A percentile compares a stretch with the other conserved stretches of the same genome.
These are phyloP conservation scores for Clonostachys chloroleuca DNA, from an alignment of 2,329 filamentous ascomycete genomes.

Conservation along the genomic window DNA sequence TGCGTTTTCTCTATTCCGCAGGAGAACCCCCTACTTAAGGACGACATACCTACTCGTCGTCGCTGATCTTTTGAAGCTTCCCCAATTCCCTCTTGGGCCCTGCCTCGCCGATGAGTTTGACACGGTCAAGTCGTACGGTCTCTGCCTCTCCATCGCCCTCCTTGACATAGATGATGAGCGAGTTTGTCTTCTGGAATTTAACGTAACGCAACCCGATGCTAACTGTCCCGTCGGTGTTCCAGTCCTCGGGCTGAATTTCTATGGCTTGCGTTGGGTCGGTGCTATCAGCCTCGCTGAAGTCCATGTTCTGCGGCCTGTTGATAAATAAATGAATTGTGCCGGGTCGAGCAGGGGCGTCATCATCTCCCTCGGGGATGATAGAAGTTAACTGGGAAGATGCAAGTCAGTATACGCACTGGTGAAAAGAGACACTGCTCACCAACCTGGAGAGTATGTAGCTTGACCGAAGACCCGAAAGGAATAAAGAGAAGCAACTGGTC, in stretches of 20 bases:
- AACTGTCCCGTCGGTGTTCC: constrained; percentile 75
- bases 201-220: constrained; percentile 78
- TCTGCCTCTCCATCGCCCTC: constrained; percentile 81
- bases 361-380: constrained; percentile 63
- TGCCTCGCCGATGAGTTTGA: constrained; percentile 79
- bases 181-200: constrained; percentile 94
- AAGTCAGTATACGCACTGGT: constrained; percentile 12
- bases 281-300: constrained; percentile 92
- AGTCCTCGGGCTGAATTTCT: constrained; percentile 70
- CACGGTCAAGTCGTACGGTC: constrained; percentile 76
- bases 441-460: constrained; percentile 79
- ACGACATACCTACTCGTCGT: constrained; percentile 50
- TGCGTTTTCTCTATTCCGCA: too few species aligned
- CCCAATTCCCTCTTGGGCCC: constrained; percentile 92
- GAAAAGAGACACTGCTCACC: background rate
- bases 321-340: constrained; percentile 80
- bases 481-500: constrained; percentile 93
- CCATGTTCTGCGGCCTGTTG: constrained; percentile 85
- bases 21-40: too few species aligned
- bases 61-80: constrained; percentile 90
- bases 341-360: constrained; percentile 76
- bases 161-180: constrained; percentile 81
- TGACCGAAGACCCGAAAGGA: constrained; percentile 82
- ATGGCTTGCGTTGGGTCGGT: constrained; percentile 76
- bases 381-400: constrained; percentile 68